Percentiles rank a stretch among this genome's conserved stretches.
phyloP scores from a whole-genome alignment of 2,329 filamentous ascomycete species.

The Fusarium irregulare region DNA sequence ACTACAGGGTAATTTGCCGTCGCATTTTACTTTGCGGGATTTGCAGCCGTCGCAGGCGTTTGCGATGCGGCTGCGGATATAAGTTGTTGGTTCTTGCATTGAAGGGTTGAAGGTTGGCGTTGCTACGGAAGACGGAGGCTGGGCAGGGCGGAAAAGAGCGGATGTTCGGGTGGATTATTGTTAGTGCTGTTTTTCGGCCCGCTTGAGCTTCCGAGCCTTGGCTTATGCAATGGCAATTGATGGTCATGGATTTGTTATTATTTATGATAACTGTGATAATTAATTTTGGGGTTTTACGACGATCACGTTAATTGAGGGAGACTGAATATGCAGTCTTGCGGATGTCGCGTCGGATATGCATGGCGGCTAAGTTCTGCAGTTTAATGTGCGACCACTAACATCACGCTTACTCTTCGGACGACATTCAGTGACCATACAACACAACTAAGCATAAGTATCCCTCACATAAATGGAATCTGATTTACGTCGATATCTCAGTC shows the following conservation, averaged over 20 bases:
- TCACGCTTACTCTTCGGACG: no score
- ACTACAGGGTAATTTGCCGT: conserved; percentile 63
- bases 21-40: conserved; percentile 66
- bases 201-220: conserved; percentile 19
- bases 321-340: not conserved
- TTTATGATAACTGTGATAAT: no score
- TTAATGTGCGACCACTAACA: not conserved
- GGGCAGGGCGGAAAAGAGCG: conserved; percentile 27
- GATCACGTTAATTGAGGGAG: accelerated
- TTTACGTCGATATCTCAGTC: no score
- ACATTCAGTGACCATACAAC: no score
- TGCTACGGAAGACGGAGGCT: conserved; percentile 21
- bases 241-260: accelerated
- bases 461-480: no score
- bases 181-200: conserved; percentile 34
- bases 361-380: not conserved
- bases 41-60: conserved; percentile 68
- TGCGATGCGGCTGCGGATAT: conserved; percentile 58
- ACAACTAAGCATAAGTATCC: no score
- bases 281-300: accelerated
- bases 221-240: not conserved
- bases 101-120: conserved; percentile 17
- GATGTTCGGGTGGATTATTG: conserved; percentile 32
- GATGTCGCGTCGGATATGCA: not conserved
- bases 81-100: conserved; percentile 40